Evolutionary conservation across 2,329 filamentous ascomycete genomes (phyloP).

Genomic region (Davidsoniella neocaledoniae): DNA sequence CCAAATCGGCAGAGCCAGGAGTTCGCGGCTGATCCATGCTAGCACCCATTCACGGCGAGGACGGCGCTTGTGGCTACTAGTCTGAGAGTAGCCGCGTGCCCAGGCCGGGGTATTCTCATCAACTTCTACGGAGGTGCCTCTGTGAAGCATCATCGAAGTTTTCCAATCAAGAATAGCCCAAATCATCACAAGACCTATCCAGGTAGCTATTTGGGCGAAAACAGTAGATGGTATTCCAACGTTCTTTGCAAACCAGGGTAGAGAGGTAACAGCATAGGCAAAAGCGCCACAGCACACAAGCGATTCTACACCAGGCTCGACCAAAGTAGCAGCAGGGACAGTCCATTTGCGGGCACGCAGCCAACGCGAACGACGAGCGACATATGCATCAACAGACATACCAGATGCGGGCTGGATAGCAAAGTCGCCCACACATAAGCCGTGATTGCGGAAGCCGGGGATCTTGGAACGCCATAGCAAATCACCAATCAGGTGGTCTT

Average conservation of each 20-base stretch:
- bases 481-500: slow-evolving; percentile 92
- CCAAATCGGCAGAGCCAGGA: slow-evolving; percentile 79
- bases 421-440: slow-evolving; percentile 67
- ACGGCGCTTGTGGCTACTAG: slow-evolving; percentile 29
- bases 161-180: slow-evolving; percentile 68
- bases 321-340: slow-evolving; percentile 70
- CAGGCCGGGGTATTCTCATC: slow-evolving; percentile 63
- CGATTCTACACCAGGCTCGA: slow-evolving; percentile 84
- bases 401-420: slow-evolving; percentile 77
- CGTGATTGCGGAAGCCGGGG: slow-evolving; percentile 59
- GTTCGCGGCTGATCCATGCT: slow-evolving; percentile 74
- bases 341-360: slow-evolving; percentile 88
- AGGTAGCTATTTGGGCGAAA: slow-evolving; percentile 46
- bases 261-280: slow-evolving; percentile 58
- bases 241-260: slow-evolving; percentile 42
- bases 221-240: slow-evolving; percentile 47
- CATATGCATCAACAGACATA: slow-evolving; percentile 63
- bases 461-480: slow-evolving; percentile 62
- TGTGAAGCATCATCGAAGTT: slow-evolving; percentile 59
- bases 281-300: slow-evolving; percentile 70
- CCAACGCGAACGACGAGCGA: slow-evolving; percentile 73
- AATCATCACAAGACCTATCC: slow-evolving; percentile 42
- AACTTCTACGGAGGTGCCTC: slow-evolving; percentile 49
- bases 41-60: slow-evolving; percentile 54
- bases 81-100: slow-evolving; percentile 30